Conservation (phyloP, 1,284 basidiomycete species). For the Tranzscheliella williamsii region DNA sequence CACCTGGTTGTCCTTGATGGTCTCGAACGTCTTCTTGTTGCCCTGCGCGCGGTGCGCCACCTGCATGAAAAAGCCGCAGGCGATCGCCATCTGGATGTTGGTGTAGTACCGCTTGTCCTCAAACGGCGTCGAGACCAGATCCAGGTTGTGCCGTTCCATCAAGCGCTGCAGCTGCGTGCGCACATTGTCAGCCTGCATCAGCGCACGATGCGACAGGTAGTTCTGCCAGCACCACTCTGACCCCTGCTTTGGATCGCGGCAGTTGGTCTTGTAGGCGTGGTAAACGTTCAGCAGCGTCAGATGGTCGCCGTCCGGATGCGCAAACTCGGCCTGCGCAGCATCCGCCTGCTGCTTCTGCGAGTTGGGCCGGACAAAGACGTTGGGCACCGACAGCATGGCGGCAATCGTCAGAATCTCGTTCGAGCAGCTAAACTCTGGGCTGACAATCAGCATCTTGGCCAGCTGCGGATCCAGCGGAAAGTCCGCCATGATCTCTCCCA, state of each 20-base stretch:
- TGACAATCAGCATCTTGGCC: slow-evolving; percentile 87
- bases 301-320: slow-evolving; percentile 93
- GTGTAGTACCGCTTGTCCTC: slow-evolving; percentile 79
- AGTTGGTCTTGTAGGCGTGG: slow-evolving; percentile 80
- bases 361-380: slow-evolving; percentile 83
- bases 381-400: slow-evolving; percentile 91
- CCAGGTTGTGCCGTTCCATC: slow-evolving; percentile 80
- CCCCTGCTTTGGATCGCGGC: slow-evolving; percentile 48
- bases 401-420: slow-evolving; percentile 94
- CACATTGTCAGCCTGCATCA: slow-evolving; percentile 94
- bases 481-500: slow-evolving; percentile 93
- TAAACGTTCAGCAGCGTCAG: slow-evolving; percentile 93
- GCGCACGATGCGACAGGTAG: slow-evolving; percentile 81
- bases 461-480: slow-evolving; percentile 97
- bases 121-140: slow-evolving; percentile 73
- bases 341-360: slow-evolving; percentile 84
- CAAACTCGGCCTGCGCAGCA: slow-evolving; percentile 82
- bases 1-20: slow-evolving; percentile 91
- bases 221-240: slow-evolving; percentile 86
- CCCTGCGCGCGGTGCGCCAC: slow-evolving; percentile 77
- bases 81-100: slow-evolving; percentile 81
- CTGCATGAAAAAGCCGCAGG: slow-evolving; percentile 98
- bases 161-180: slow-evolving; percentile 83
- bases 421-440: slow-evolving; percentile 92
- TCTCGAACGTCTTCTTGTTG: slow-evolving; percentile 64